Evolutionary conservation across 768 basidiomycete genomes (phyloP).

Genomic region (Lactarius quietus): DNA sequence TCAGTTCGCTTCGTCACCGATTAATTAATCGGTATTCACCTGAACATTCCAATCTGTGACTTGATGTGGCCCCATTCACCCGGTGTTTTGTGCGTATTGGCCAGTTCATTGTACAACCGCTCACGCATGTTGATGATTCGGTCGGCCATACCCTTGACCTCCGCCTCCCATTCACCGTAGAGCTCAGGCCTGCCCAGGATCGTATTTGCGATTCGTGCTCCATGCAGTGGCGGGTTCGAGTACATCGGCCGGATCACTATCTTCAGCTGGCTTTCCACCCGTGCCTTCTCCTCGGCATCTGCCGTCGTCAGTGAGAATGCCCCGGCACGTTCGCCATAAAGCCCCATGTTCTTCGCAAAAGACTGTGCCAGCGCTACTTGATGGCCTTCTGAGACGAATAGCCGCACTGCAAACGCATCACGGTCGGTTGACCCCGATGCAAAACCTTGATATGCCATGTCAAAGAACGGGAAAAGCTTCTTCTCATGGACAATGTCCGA

Average conservation of each 20-base stretch:
- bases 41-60: conserved; percentile 97
- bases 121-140: conserved; percentile 93
- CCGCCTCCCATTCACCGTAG: conserved; percentile 83
- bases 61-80: conserved; percentile 95
- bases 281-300: conserved; percentile 71
- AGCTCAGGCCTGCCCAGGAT: conserved; percentile 74
- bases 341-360: conserved; percentile 99
- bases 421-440: conserved; percentile 88
- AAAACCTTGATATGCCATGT: conserved; percentile 99
- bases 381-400: conserved; percentile 90
- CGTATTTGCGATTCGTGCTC: conserved; percentile 80
- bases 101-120: conserved; percentile 72
- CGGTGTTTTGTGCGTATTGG: conserved; percentile 79
- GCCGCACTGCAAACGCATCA: conserved; percentile 92
- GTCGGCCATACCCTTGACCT: conserved; percentile 95
- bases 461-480: conserved; percentile 96
- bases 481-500: conserved; percentile 85
- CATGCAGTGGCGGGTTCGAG: conserved; percentile 94
- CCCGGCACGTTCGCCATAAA: conserved; percentile 98
- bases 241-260: conserved; percentile 96
- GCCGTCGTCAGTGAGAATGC: conserved; percentile 81
- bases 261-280: conserved; percentile 92
- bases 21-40: conserved; percentile 43
- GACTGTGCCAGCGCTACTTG: conserved; percentile 89
- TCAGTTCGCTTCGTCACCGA: conserved; percentile 3